Evolutionary conservation across 208 protist species (phyloP).

Genomic region (Phytomonas serpens): DNA sequence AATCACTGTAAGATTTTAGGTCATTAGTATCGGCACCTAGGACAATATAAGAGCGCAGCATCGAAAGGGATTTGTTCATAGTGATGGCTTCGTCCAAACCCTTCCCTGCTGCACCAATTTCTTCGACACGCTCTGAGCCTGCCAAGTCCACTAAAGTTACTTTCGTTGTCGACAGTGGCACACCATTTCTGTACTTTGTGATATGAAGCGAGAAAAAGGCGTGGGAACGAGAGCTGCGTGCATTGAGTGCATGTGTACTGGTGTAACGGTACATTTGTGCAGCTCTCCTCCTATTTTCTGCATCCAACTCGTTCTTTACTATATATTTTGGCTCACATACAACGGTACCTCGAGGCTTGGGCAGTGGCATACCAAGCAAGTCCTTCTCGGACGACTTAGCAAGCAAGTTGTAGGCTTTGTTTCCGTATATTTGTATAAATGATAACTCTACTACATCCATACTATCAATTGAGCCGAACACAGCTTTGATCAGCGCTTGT

Average conservation of each 20-base stretch:
- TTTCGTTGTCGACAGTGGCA: constrained; percentile 36
- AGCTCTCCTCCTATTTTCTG: constrained; percentile 15
- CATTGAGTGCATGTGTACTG: constrained; percentile 70
- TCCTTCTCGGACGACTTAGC: constrained; percentile 45
- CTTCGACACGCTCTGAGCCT: constrained; percentile 78
- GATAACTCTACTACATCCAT: constrained; percentile 76
- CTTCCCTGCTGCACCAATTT: constrained; percentile 67
- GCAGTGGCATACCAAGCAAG: constrained; percentile 28
- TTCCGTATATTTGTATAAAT: constrained; percentile 84
- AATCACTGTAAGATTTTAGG: constrained; percentile 38
- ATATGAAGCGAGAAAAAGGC: constrained; percentile 84
- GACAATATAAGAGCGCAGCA: constrained; percentile 69
- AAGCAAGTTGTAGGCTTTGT: constrained; percentile 74
- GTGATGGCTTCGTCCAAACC: constrained; percentile 76
- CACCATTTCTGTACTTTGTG: constrained; percentile 47
- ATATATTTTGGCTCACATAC: constrained; percentile 40
- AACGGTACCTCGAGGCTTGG: constrained; percentile 17
- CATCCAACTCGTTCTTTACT: constrained; percentile 21
- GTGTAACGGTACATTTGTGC: constrained; percentile 26
- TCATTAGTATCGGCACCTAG: constrained; percentile 24
- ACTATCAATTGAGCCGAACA: constrained; percentile 60
- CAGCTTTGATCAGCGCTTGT: constrained; percentile 18
- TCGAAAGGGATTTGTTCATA: constrained; percentile 90
- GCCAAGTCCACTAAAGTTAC: constrained; percentile 85
- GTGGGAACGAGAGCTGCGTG: constrained; percentile 88